Base-by-base conservation (phyloP, 257 asterid genomes). In the Coffea eugenioides region DNA sequence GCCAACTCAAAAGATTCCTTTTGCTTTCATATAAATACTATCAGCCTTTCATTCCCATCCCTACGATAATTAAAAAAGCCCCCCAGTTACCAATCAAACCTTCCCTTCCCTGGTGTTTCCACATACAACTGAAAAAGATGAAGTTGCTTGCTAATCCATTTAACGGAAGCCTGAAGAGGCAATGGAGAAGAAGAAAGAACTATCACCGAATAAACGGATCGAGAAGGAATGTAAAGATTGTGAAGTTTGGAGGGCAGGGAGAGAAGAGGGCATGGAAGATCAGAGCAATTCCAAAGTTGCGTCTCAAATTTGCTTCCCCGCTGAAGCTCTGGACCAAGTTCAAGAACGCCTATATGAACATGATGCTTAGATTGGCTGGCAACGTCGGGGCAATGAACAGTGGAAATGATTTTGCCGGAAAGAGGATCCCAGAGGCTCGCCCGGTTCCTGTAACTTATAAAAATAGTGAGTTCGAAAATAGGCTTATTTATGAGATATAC, bases 401-500 rank as follows among this genome's bases (percentile, higher is more conserved):
- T 54, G 75, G 68, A 8, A 76, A 68, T 61, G 67, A 11, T 51
- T 82, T 85, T 56, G 86, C 77, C 3, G 62, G 48, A 0, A 79
- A 80, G 27, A 70, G 78, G 46, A 79, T 79, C 10, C 82, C 87
- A 12, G 13, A 64, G 51, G 84, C 82, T 49, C 82, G 87, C 18
- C 27, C 48, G 49, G 78, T 62, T 65, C 62, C 77, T 27, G 36
- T 56, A 51, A 65, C 73, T 77, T 83, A 77, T 54, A 59, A 87
- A 21, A 82, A 80, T 39, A 82, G 79, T 8, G 92, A 91, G 49
- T 91, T 93, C 59, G 93, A 93, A 23, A 89, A 89, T 59, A 84
- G 97, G 74, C 84, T 93, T 80, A 48, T 90, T 31, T 85, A 88
- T 80, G 97, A 93, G 92, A 93, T 93, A 23, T 93, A 93, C n/a